Percentiles rank a stretch among this genome's conserved stretches.
phyloP scores from a whole-genome alignment of 2,329 filamentous ascomycete genomes.

The Fusarium hostae region DNA sequence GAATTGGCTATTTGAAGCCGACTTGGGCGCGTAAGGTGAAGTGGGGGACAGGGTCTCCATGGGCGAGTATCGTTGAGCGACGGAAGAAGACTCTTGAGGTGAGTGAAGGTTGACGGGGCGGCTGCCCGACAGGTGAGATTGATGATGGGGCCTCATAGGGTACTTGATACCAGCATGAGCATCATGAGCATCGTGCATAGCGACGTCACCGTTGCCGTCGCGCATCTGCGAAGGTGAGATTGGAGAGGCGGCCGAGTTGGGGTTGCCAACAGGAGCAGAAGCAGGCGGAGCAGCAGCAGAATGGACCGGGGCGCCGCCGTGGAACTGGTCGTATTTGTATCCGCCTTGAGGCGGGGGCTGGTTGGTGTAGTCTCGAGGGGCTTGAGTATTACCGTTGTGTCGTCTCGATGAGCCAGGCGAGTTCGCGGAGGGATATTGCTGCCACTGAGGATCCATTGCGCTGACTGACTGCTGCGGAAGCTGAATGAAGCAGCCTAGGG shows the following conservation, averaged over 20 bases:
- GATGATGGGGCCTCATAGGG: constrained; percentile 80
- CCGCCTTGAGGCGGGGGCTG: constrained; percentile 59
- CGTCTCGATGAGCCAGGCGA: constrained; percentile 71
- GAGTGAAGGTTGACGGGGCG: constrained; percentile 74
- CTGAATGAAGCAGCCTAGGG: constrained; percentile 35
- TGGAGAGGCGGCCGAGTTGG: constrained; percentile 69
- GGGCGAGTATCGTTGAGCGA: constrained; percentile 92
- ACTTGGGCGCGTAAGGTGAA: constrained; percentile 77
- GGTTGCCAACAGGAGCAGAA: constrained; percentile 57
- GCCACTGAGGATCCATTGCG: constrained; percentile 69
- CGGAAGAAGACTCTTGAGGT: constrained; percentile 76
- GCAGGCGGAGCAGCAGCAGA: constrained; percentile 42
- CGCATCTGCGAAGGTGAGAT: constrained; percentile 67
- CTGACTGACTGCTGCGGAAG: constrained; percentile 35
- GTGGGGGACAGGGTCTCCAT: constrained; percentile 90
- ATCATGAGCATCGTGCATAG: constrained; percentile 88
- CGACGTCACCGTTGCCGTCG: constrained; percentile 79
- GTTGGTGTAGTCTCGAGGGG: constrained; percentile 60
- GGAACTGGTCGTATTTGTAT: constrained; percentile 77
- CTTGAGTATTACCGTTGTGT: constrained; percentile 65
- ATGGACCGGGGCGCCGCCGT: constrained; percentile 53
- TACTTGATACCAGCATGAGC: constrained; percentile 89
- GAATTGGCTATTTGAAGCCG: constrained; percentile 69
- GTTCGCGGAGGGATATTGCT: constrained; percentile 69
- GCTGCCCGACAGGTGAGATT: constrained; percentile 72